phyloP scores from a whole-genome alignment of 495 filamentous ascomycete genomes.

The Venustampulla echinocandica region DNA sequence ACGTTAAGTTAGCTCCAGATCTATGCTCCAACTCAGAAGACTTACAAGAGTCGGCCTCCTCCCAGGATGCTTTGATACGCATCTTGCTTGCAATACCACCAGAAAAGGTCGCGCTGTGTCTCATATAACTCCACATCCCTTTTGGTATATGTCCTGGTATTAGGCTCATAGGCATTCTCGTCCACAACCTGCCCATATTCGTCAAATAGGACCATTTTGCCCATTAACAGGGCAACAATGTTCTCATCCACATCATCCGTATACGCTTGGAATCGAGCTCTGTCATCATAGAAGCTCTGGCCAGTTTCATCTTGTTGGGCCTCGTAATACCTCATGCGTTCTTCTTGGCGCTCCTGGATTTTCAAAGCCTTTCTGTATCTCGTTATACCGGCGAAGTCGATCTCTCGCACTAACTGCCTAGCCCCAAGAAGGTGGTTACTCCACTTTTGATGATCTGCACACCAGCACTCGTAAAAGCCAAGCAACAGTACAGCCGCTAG shows the following conservation, averaged over 20 bases:
- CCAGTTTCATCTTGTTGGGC: constrained; percentile 3
- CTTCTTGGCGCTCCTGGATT: constrained; percentile 19
- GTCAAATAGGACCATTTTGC: constrained; percentile 19
- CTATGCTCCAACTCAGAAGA: not conserved
- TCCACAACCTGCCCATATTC: constrained; percentile 16
- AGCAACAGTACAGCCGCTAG: constrained; percentile 83
- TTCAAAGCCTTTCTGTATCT: constrained; percentile 56
- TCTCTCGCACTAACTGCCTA: constrained; percentile 71
- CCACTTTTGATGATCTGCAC: constrained; percentile 93
- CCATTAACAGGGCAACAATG: constrained; percentile 27
- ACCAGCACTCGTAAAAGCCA: constrained; percentile 90
- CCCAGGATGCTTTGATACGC: constrained; percentile 84
- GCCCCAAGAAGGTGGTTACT: constrained; percentile 83
- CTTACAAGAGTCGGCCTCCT: constrained; percentile 77
- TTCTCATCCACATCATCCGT: constrained; percentile 29
- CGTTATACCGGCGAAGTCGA: constrained; percentile 66
- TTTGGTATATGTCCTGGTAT: constrained; percentile 38
- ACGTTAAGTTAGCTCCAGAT: constrained; percentile 8
- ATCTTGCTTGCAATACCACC: constrained; percentile 96
- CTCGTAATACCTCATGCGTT: constrained; percentile 10
- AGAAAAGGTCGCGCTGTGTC: constrained; percentile 79
- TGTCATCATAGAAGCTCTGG: constrained; percentile 21
- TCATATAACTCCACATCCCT: constrained; percentile 73
- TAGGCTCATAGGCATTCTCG: constrained; percentile 1
- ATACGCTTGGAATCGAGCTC: constrained; percentile 17